phyloP scores from a whole-genome alignment of 2,329 filamentous ascomycete species.

The Magnaporthiopsis rhizophila region DNA sequence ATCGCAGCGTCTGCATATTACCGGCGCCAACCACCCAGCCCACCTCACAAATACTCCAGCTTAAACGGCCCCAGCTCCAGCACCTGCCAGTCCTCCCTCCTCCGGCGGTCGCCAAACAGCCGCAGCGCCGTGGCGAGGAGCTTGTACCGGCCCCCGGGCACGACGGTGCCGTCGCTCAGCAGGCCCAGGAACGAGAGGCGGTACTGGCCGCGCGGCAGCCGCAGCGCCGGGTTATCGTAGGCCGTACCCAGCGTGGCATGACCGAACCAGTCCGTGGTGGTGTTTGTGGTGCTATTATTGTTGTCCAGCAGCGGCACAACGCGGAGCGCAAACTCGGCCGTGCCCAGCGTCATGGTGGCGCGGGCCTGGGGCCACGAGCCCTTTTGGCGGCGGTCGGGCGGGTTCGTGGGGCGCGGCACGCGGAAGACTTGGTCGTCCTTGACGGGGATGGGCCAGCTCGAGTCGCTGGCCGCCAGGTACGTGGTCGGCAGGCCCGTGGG shows the following conservation, averaged over 20 bases:
- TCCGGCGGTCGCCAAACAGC: slow-evolving; percentile 2
- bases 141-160: slow-evolving; percentile 5
- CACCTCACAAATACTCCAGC: neutral
- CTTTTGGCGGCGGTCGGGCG: neutral
- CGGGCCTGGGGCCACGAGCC: slow-evolving; percentile 2
- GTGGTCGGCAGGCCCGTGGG: neutral
- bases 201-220: neutral
- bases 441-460: neutral
- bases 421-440: neutral
- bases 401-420: neutral
- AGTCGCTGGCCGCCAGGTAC: slow-evolving; percentile 1
- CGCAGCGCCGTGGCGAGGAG: neutral
- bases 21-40: too few relatives aligned
- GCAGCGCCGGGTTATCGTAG: neutral
- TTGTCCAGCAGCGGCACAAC: neutral
- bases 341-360: neutral
- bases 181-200: slow-evolving; percentile 2
- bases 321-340: neutral
- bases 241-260: neutral
- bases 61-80: slow-evolving; percentile 1
- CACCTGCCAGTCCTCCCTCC: slow-evolving; percentile 1
- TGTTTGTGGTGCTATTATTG: too few relatives aligned
- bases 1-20: neutral
- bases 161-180: slow-evolving; percentile 1
- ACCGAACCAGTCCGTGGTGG: neutral